phyloP scores from a whole-genome alignment of 208 protist genomes.

The Leishmania amazonensis region DNA sequence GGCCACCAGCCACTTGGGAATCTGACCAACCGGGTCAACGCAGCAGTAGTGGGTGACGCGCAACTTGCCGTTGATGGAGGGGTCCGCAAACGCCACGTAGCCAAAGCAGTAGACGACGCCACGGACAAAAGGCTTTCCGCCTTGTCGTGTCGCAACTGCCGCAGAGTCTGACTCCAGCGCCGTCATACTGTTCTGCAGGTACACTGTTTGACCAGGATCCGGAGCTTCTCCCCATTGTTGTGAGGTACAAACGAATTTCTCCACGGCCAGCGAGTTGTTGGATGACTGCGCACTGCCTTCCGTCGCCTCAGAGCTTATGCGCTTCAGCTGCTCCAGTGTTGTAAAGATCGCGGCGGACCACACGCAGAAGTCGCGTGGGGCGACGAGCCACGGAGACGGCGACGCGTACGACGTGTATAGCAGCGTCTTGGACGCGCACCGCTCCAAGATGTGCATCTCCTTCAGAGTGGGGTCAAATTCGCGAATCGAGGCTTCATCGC shows the following conservation, averaged over 20 bases:
- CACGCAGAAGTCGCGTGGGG: slow-evolving; percentile 53
- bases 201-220: slow-evolving; percentile 3
- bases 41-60: slow-evolving; percentile 48
- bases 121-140: slow-evolving; percentile 21
- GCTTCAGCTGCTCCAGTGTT: slow-evolving; percentile 10
- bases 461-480: slow-evolving; percentile 34
- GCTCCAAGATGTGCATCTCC: slow-evolving; percentile 24
- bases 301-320: neutral
- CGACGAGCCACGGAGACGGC: slow-evolving; percentile 33
- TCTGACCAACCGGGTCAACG: slow-evolving; percentile 45
- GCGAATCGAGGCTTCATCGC: slow-evolving; percentile 13
- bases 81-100: slow-evolving; percentile 31
- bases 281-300: neutral
- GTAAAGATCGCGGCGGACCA: slow-evolving; percentile 16
- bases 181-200: slow-evolving; percentile 37
- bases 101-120: slow-evolving; percentile 46
- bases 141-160: neutral
- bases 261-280: too few relatives aligned
- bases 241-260: too few relatives aligned
- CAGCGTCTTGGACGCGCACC: slow-evolving; percentile 12
- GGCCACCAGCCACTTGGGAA: slow-evolving; percentile 47
- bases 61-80: neutral
- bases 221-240: neutral
- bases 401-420: slow-evolving; percentile 51
- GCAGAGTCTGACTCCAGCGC: neutral